Base-by-base conservation (phyloP, 495 filamentous ascomycete species). In the Tricharina praecox region DNA sequence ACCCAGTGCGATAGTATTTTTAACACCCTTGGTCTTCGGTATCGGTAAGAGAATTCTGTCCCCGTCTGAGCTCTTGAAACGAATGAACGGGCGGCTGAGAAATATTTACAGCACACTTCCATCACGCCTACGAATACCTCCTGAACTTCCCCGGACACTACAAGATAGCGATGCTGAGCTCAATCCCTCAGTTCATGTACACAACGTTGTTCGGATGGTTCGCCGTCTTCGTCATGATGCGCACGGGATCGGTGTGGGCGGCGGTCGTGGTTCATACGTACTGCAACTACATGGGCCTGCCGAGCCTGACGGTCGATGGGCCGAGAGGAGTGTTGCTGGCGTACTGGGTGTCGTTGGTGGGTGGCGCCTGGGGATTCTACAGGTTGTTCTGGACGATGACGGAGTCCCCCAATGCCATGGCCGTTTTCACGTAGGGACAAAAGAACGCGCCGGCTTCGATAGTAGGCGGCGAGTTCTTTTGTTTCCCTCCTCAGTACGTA, bases 81-180 rank as follows among this genome's bases (percentile, higher is more conserved):
- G 18, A 4, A 11, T 37, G 8, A 7, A 8, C 34, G 18, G 16
- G 9, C 20, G 20, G 18, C 23, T 25, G 24, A 43, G 9, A 18
- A 2, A 24, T 3, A 2, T n/a, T 3, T 9, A 4, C 15, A 60
- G 84, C 87, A 9, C 90, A 97, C 66, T 63, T 93, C 23, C 88
- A 97, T 64, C 90, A 96, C 66, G 84, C 86, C 63, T 93, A 94
- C 66, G 90, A 97, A 66, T 95, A 88, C 67, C 75, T 77, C 24
- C 66, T 93, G 8, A 81, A 78, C 0, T 74, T 93, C 57, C 85
- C 88, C 13, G 76, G 78, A 1, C 70, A 80, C 3, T 52, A 74
- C 10, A 33, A 69, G 3, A 66, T 68, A 1, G 77, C 76, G 3
- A 47, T 87, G 0, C 50, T 83, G 3, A 76, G 84, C 36, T 82